phyloP scores from a whole-genome alignment of 2,329 filamentous ascomycete species.

The Pochonia chlamydosporia region DNA sequence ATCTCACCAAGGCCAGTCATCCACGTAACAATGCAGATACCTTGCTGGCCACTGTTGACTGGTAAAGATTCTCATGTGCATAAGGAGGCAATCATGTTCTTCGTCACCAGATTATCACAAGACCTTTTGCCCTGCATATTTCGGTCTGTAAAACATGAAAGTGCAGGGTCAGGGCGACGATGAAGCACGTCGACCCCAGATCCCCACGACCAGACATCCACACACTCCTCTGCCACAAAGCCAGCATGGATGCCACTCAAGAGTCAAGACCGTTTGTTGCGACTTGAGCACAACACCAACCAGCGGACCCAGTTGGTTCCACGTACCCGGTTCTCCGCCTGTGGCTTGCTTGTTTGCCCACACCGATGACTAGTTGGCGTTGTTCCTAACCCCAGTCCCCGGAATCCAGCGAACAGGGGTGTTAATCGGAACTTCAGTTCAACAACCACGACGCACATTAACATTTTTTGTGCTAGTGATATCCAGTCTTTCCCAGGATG shows the following conservation, averaged over 20 bases:
- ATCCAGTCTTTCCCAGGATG: no score
- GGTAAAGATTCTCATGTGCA: background rate
- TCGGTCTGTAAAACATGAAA: background rate
- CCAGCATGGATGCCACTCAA: no score
- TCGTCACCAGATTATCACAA: background rate
- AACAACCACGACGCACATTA: no score
- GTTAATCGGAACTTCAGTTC: background rate
- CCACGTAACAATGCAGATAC: background rate
- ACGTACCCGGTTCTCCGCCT: constrained; percentile 9
- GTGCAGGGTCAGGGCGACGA: background rate
- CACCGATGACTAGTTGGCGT: background rate
- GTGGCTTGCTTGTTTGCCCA: background rate
- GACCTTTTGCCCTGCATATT: background rate
- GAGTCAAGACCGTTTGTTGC: no score
- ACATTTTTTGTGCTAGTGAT: no score
- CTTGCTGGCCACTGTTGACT: background rate
- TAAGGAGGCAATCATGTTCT: background rate
- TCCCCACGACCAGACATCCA: no score
- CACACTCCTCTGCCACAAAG: no score
- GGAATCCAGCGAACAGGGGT: background rate
- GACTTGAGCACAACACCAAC: no score
- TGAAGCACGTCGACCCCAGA: no score
- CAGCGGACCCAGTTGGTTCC: constrained; percentile 4
- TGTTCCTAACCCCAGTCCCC: background rate
- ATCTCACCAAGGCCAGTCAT: background rate